A percentile compares a stretch with the other conserved stretches of the same genome.
phyloP scores from a whole-genome alignment of 352 stramenopile genomes.

The Globisporangium middletonii region DNA sequence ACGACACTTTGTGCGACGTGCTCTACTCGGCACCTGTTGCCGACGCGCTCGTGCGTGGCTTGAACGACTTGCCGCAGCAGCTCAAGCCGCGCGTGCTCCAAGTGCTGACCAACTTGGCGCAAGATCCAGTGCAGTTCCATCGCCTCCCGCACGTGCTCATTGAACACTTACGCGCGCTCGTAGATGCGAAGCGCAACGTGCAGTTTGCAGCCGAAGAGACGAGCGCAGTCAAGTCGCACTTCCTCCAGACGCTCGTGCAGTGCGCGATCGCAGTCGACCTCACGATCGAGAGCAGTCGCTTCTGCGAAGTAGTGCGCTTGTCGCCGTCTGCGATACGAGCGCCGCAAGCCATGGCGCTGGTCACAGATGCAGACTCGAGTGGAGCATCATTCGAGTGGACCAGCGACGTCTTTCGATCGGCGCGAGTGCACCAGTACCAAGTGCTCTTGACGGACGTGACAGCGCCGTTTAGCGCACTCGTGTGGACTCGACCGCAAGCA shows the following conservation, averaged over 20 bases:
- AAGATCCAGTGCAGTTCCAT: conserved; percentile 30
- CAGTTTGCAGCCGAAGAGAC: conserved; percentile 43
- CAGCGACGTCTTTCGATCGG: not conserved
- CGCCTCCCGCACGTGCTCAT: conserved; percentile 29
- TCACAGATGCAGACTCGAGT: not conserved
- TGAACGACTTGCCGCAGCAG: conserved; percentile 34
- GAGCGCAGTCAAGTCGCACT: conserved; percentile 50
- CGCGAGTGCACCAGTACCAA: conserved; percentile 7
- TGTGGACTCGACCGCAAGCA: not conserved
- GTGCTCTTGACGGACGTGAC: conserved; percentile 18
- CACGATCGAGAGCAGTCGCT: conserved; percentile 32
- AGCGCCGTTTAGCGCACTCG: conserved; percentile 17
- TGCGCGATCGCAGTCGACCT: conserved; percentile 54
- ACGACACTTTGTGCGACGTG: not conserved
- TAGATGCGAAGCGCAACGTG: conserved; percentile 45
- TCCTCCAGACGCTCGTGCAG: conserved; percentile 54
- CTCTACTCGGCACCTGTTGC: conserved; percentile 29
- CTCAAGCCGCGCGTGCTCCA: conserved; percentile 34
- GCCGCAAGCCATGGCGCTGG: conserved; percentile 1
- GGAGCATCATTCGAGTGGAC: conserved; percentile 2
- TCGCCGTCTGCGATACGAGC: not conserved
- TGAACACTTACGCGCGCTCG: conserved; percentile 27
- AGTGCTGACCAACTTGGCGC: conserved; percentile 34
- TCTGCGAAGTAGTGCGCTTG: not conserved
- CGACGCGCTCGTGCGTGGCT: conserved; percentile 22